Percentiles rank a stretch among this genome's conserved stretches.
These are phyloP conservation scores for Chaetomium sp. DNA, from an alignment of 2,329 filamentous ascomycete genomes.

Conservation along the genomic window DNA sequence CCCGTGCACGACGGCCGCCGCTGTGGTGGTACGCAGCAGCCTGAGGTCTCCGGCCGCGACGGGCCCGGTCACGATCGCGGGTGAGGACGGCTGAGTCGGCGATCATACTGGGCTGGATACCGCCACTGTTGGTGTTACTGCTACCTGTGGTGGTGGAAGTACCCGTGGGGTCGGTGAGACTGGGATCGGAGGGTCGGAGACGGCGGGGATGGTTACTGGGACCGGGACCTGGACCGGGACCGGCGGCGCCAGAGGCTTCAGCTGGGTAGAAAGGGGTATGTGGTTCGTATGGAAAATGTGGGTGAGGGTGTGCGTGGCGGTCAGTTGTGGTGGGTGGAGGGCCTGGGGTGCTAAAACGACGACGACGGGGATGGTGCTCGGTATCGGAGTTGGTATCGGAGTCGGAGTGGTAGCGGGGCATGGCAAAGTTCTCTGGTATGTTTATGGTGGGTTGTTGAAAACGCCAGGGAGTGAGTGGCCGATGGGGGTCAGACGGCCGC, in stretches of 20 bases:
- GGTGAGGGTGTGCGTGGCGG: background rate
- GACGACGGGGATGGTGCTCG: slow-evolving; percentile 20
- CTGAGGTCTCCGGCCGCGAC: background rate
- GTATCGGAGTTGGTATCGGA: slow-evolving; percentile 18
- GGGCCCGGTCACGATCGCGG: slow-evolving; percentile 1
- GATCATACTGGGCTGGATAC: background rate
- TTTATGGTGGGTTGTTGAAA: background rate
- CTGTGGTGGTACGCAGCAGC: background rate
- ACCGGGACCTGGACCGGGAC: background rate
- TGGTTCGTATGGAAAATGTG: slow-evolving; percentile 7
- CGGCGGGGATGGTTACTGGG: no score
- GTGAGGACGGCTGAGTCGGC: background rate
- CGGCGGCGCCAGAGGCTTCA: background rate
- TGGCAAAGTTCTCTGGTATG: background rate
- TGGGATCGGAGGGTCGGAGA: background rate
- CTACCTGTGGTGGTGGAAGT: background rate
- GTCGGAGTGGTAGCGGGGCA: slow-evolving; percentile 9
- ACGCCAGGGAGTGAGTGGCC: background rate
- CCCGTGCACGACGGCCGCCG: background rate
- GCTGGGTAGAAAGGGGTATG: slow-evolving; percentile 9
- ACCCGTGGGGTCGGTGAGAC: background rate
- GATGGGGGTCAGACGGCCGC: background rate
- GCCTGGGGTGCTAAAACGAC: slow-evolving; percentile 13
- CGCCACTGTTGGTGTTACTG: background rate
- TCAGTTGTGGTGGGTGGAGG: slow-evolving; percentile 4